These are phyloP conservation scores for Paraurostyla sp. DNA, from an alignment of 73 alveolate genomes.

Conservation along the genomic window DNA sequence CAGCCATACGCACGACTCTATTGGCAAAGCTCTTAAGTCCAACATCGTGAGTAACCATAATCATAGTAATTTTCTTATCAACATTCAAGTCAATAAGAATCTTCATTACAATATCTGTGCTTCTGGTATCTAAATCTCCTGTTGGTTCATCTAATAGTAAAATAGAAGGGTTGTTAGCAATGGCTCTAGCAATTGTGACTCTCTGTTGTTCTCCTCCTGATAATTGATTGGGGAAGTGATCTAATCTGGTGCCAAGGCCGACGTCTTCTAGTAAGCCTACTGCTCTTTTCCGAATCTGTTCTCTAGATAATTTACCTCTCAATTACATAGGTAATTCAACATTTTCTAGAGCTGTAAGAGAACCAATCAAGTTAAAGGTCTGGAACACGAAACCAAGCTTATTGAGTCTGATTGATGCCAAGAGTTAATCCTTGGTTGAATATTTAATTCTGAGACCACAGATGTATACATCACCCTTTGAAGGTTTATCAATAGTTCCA, in stretches of 20 bases:
- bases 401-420: slow-evolving; percentile 93
- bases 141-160: slow-evolving; percentile 98
- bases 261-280: slow-evolving; percentile 87
- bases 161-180: slow-evolving; percentile 95
- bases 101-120: slow-evolving; percentile 96
- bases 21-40: slow-evolving; percentile 92
- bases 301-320: slow-evolving; percentile 88
- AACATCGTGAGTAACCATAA: slow-evolving; percentile 99
- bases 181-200: slow-evolving; percentile 98
- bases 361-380: slow-evolving; percentile 94
- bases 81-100: slow-evolving; percentile 89
- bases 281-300: slow-evolving; percentile 86
- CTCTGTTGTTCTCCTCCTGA: slow-evolving; percentile 99
- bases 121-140: slow-evolving; percentile 97
- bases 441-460: slow-evolving; percentile 91
- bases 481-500: slow-evolving; percentile 98
- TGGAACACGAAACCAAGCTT: slow-evolving; percentile 97
- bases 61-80: slow-evolving; percentile 89
- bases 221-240: slow-evolving; percentile 96
- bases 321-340: slow-evolving; percentile 98
- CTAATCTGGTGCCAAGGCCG: slow-evolving; percentile 85
- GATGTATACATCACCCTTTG: slow-evolving; percentile 96
- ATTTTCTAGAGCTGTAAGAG: slow-evolving; percentile 96
- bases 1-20: slow-evolving; percentile 94
- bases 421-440: slow-evolving; percentile 90